phyloP scores from a whole-genome alignment of 148 eudicot genomes.

The Vaccinium corymbosum region DNA sequence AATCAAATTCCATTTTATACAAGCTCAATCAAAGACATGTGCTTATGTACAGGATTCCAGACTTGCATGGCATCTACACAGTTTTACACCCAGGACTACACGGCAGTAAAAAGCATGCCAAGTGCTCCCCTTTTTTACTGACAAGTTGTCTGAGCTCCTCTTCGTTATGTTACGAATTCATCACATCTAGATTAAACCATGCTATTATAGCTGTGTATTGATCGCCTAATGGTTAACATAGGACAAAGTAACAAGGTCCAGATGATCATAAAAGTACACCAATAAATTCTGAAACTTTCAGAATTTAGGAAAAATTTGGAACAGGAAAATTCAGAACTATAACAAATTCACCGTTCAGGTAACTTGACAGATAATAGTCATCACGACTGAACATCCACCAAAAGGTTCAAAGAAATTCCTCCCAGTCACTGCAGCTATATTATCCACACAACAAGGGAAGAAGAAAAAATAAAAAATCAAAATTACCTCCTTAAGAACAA shows the following conservation, averaged over 20 bases:
- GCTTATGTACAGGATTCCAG: neutral
- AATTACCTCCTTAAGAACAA: neutral
- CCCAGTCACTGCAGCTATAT: neutral
- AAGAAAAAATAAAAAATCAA: neutral
- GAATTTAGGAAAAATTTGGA: neutral
- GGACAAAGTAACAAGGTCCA: neutral
- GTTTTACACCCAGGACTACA: neutral
- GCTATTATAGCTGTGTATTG: neutral
- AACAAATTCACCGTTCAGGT: neutral
- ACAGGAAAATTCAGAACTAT: neutral
- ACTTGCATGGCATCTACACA: neutral
- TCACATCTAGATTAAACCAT: neutral
- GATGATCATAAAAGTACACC: neutral
- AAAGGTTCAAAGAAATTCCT: neutral
- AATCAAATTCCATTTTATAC: neutral
- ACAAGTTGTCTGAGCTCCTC: neutral
- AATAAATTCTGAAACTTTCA: neutral
- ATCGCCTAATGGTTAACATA: neutral
- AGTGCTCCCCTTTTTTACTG: neutral
- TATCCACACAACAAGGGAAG: neutral
- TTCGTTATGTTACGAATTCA: neutral
- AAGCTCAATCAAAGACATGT: neutral
- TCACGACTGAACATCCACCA: neutral
- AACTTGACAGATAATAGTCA: neutral
- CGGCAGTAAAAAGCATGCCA: neutral